Evolutionary conservation across 768 basidiomycete genomes (phyloP).

Genomic region (Boletellus ananiceps): DNA sequence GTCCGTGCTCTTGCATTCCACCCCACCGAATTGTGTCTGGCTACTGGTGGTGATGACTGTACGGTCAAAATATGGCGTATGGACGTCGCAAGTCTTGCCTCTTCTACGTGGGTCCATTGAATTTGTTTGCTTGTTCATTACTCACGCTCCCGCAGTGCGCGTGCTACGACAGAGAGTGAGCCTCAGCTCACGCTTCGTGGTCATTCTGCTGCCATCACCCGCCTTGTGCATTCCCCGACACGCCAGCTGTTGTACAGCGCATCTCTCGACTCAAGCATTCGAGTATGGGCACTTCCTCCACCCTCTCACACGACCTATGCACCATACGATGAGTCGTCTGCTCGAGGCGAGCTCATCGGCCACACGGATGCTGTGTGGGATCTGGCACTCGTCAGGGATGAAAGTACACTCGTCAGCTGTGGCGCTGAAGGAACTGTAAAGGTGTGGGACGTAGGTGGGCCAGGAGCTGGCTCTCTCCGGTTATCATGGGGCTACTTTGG

Average conservation of each 20-base stretch:
- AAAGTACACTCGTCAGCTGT: constrained; percentile 81
- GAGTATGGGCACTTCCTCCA: constrained; percentile 81
- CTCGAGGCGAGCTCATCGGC: constrained; percentile 78
- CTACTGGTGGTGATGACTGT: constrained; percentile 93
- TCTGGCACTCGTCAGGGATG: constrained; percentile 77
- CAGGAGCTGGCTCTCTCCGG: constrained; percentile 55
- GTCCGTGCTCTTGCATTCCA: constrained; percentile 90
- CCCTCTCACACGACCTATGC: constrained; percentile 84
- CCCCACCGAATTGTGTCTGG: constrained; percentile 77
- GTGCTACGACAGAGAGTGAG: constrained; percentile 81
- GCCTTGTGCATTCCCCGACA: constrained; percentile 73
- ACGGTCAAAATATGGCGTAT: constrained; percentile 96
- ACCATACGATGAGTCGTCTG: constrained; percentile 77
- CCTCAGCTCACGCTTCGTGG: constrained; percentile 92
- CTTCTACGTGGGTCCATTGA: constrained; percentile 60
- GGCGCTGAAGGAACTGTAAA: constrained; percentile 91
- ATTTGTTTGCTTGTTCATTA: neutral
- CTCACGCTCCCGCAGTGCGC: constrained; percentile 41
- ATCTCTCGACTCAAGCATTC: constrained; percentile 89
- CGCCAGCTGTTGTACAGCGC: constrained; percentile 83
- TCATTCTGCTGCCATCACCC: constrained; percentile 87
- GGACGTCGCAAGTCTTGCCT: constrained; percentile 70
- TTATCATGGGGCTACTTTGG: constrained; percentile 81
- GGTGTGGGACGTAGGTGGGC: constrained; percentile 83
- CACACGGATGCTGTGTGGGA: constrained; percentile 98